A percentile compares a stretch with the other conserved stretches of the same genome.
Conservation (phyloP, 2,329 filamentous ascomycete species). For the Colletotrichum filicis region DNA sequence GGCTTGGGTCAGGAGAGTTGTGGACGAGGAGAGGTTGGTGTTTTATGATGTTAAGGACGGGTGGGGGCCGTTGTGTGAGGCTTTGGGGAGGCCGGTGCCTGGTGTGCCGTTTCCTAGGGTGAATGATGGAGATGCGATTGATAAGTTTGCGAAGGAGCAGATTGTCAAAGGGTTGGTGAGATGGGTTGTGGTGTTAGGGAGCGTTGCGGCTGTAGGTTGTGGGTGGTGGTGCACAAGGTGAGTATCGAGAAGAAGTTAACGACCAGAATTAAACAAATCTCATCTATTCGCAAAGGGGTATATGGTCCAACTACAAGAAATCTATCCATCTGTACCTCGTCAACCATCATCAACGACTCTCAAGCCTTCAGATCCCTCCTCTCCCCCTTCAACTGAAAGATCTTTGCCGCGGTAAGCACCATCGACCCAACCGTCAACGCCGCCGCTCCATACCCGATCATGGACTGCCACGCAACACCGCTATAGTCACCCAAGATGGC, state of each 20-base stretch:
- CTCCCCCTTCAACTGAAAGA: conserved; percentile 27
- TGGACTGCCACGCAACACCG: conserved; percentile 27
- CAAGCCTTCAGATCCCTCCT: background rate
- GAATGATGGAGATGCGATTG: background rate
- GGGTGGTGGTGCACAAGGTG: background rate
- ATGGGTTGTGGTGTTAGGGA: background rate
- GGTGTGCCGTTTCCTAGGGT: conserved; percentile 41
- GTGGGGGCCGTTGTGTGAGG: conserved; percentile 47
- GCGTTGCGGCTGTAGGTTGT: background rate
- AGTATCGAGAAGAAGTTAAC: background rate
- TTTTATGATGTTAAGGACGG: conserved; percentile 42
- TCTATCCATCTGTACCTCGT: background rate
- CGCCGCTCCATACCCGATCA: conserved; percentile 32
- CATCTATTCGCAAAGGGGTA: background rate
- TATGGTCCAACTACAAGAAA: background rate
- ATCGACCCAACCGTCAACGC: conserved; percentile 24
- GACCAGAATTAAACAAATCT: background rate
- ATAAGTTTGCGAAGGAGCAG: background rate
- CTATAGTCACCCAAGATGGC: conserved; percentile 34
- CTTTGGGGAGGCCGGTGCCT: conserved; percentile 44
- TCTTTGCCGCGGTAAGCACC: conserved; percentile 24
- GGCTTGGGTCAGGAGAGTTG: conserved; percentile 25
- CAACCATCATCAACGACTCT: too few species aligned
- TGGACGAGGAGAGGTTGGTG: conserved; percentile 41
- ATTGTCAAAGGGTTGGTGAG: background rate